A percentile compares a stretch with the other conserved stretches of the same genome.
Conservation (phyloP, 495 filamentous ascomycete species). For the Poronia punctata region DNA sequence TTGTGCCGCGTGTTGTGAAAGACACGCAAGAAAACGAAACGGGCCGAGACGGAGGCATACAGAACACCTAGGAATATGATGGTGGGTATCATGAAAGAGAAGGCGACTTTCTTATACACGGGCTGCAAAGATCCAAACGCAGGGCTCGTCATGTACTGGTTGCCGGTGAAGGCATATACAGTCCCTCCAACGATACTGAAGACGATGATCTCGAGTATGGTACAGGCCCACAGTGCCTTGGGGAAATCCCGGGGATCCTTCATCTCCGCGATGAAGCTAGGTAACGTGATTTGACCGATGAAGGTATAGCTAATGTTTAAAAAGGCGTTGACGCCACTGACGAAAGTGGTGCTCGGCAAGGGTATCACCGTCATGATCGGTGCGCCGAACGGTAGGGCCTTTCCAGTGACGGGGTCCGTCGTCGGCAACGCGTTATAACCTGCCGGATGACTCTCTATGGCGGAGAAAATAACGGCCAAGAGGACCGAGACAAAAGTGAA, state of each 20-base stretch:
- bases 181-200: constrained; percentile 71
- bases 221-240: constrained; percentile 81
- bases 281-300: constrained; percentile 86
- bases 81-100: constrained; percentile 89
- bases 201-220: constrained; percentile 74
- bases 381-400: constrained; percentile 38
- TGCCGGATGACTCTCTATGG: constrained; percentile 60
- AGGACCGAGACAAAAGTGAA: constrained; percentile 85
- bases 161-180: constrained; percentile 76
- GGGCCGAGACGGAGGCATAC: constrained; percentile 79
- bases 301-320: constrained; percentile 88
- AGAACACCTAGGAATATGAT: constrained; percentile 83
- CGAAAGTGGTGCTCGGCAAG: constrained; percentile 64
- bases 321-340: constrained; percentile 72
- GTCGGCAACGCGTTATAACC: constrained; percentile 44
- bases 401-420: constrained; percentile 27
- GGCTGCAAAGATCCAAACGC: constrained; percentile 75
- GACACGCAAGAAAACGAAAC: constrained; percentile 81
- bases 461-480: constrained; percentile 71
- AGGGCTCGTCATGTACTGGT: constrained; percentile 72
- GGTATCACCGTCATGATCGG: constrained; percentile 61
- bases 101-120: constrained; percentile 71
- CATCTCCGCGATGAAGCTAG: constrained; percentile 91
- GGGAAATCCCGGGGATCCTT: constrained; percentile 77
- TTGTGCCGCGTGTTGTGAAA: constrained; percentile 73